These are phyloP conservation scores for Fomitopsis pinicola DNA, from an alignment of 1,284 basidiomycete genomes.

Conservation along the genomic window DNA sequence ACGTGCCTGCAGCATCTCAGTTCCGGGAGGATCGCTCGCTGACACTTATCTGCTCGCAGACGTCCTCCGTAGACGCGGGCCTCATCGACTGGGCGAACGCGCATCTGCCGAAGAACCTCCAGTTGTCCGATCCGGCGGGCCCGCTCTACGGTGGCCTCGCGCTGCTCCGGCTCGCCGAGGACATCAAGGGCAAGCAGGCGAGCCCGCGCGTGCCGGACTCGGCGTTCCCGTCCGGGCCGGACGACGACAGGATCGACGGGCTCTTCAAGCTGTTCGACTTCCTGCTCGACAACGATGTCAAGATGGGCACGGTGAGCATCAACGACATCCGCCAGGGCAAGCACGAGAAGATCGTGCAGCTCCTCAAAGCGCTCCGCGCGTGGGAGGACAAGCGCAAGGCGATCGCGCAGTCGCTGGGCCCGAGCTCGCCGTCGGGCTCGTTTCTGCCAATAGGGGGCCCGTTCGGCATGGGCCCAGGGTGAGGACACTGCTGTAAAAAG, in stretches of 20 bases:
- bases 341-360: conserved; percentile 70
- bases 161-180: conserved; percentile 72
- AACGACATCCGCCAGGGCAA: conserved; percentile 84
- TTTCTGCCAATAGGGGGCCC: conserved; percentile 24
- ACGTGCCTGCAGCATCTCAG: conserved; percentile 6
- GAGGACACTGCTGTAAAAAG: not conserved
- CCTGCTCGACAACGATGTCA: conserved; percentile 82
- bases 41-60: conserved; percentile 15
- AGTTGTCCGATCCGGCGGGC: conserved; percentile 50
- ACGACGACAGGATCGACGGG: conserved; percentile 82
- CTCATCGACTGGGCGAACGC: conserved; percentile 86
- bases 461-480: conserved; percentile 10
- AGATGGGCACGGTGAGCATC: conserved; percentile 85
- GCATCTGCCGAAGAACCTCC: conserved; percentile 66
- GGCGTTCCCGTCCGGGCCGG: conserved; percentile 64
- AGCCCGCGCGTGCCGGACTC: conserved; percentile 73
- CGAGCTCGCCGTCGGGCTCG: conserved; percentile 23
- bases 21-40: not conserved
- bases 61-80: conserved; percentile 37
- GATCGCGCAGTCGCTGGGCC: conserved; percentile 50
- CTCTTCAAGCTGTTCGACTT: conserved; percentile 88
- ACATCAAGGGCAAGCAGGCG: conserved; percentile 63
- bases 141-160: conserved; percentile 64
- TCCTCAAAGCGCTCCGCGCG: conserved; percentile 68
- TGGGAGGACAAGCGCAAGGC: conserved; percentile 74